phyloP scores from a whole-genome alignment of 805 yeast genomes.

The Hanseniaspora valbyensis region DNA sequence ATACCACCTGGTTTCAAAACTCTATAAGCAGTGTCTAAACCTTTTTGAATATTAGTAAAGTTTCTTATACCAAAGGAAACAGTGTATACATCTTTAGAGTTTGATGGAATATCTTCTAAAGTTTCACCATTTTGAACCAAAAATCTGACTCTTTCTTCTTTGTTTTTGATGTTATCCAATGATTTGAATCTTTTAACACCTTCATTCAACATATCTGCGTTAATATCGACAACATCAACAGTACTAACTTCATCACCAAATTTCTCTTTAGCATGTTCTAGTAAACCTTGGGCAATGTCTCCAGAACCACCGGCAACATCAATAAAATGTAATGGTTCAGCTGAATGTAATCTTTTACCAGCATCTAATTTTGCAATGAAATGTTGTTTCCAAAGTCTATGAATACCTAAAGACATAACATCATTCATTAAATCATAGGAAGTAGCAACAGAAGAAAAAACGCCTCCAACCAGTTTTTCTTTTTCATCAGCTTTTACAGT shows the following conservation, averaged over 20 bases:
- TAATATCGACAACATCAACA: conserved; percentile 90
- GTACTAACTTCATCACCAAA: conserved; percentile 64
- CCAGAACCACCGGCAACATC: conserved; percentile 99
- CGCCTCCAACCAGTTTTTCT: conserved; percentile 72
- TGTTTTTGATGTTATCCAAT: conserved; percentile 45
- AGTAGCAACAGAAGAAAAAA: conserved; percentile 88
- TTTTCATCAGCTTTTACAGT: conserved; percentile 71
- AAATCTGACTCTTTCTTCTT: conserved; percentile 54
- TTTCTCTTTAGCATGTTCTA: conserved; percentile 76
- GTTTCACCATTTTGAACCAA: conserved; percentile 87
- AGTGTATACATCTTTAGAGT: conserved; percentile 89
- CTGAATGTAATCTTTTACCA: conserved; percentile 75
- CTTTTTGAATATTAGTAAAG: conserved; percentile 89
- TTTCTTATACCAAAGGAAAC: conserved; percentile 96
- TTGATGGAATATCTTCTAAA: conserved; percentile 70
- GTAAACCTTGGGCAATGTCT: conserved; percentile 88
- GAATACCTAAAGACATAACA: conserved; percentile 93
- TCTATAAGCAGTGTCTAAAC: conserved; percentile 87
- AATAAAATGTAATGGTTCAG: conserved; percentile 70
- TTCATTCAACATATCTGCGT: conserved; percentile 89
- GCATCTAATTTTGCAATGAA: conserved; percentile 82
- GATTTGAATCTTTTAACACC: conserved; percentile 61
- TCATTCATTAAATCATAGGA: conserved; percentile 96
- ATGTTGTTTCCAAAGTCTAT: conserved; percentile 88
- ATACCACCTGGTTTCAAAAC: conserved; percentile 96